phyloP scores from a whole-genome alignment of 2,329 filamentous ascomycete species.

The Madurella mycetomatis region DNA sequence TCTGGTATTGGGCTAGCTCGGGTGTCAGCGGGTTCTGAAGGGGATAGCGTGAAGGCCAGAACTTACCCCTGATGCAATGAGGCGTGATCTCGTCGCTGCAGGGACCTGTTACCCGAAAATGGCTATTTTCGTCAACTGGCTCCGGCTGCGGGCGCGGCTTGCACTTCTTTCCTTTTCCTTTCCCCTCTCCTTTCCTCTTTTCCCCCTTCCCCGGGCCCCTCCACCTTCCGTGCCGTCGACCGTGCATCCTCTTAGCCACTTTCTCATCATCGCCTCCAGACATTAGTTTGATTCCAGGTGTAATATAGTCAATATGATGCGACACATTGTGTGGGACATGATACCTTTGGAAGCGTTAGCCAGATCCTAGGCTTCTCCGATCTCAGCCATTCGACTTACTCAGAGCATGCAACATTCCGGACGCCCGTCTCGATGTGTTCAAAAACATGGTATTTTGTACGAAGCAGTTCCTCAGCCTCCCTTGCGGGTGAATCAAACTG shows the following conservation, averaged over 20 bases:
- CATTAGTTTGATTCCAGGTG: slow-evolving; percentile 48
- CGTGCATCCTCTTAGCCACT: slow-evolving; percentile 8
- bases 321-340: slow-evolving; percentile 45
- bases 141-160: neutral
- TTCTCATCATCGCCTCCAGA: slow-evolving; percentile 13
- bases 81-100: slow-evolving; percentile 23
- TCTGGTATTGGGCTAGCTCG: slow-evolving; percentile 22
- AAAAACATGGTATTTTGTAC: slow-evolving; percentile 39
- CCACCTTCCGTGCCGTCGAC: neutral
- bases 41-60: neutral
- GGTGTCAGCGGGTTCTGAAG: neutral
- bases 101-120: slow-evolving; percentile 15
- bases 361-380: neutral
- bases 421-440: slow-evolving; percentile 36
- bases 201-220: neutral
- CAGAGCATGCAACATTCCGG: slow-evolving; percentile 21
- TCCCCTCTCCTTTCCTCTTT: neutral
- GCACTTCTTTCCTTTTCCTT: neutral
- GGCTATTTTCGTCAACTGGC: neutral
- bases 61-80: slow-evolving; percentile 20
- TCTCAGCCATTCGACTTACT: slow-evolving; percentile 7
- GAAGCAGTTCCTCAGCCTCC: slow-evolving; percentile 37
- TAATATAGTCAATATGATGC: slow-evolving; percentile 52
- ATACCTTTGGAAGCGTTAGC: slow-evolving; percentile 21
- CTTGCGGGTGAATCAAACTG: slow-evolving; percentile 38